phyloP scores from a whole-genome alignment of 768 basidiomycete genomes.

The Hericium coralloides region DNA sequence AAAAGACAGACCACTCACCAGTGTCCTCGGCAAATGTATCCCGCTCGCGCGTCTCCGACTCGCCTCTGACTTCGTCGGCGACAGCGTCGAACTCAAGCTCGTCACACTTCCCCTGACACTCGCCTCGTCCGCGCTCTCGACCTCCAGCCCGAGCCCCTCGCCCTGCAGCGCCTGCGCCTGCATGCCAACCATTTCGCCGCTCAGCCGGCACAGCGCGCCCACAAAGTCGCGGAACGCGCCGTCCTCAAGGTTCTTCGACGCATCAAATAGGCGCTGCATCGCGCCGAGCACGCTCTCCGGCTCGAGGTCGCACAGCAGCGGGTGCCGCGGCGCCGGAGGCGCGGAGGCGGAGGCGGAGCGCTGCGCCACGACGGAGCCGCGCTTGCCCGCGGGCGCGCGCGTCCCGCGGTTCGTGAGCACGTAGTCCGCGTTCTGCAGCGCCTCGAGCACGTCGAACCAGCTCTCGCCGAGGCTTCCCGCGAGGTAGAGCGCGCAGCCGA shows the following conservation, averaged over 20 bases:
- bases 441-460: conserved; percentile 89
- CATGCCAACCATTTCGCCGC: conserved; percentile 90
- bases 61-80: conserved; percentile 39
- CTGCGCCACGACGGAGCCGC: conserved; percentile 11
- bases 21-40: conserved; percentile 71
- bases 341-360: background rate
- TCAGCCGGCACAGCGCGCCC: conserved; percentile 72
- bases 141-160: background rate
- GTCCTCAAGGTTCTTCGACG: conserved; percentile 79
- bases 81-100: conserved; percentile 26
- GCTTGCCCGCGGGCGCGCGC: conserved; percentile 8
- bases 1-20: conserved; percentile 38
- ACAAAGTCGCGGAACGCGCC: conserved; percentile 72
- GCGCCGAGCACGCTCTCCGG: conserved; percentile 61
- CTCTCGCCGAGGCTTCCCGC: conserved; percentile 82
- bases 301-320: conserved; percentile 65
- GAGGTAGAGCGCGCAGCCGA: conserved; percentile 70
- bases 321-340: conserved; percentile 24
- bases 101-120: conserved; percentile 31
- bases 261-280: conserved; percentile 82
- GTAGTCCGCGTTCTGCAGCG: conserved; percentile 91
- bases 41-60: conserved; percentile 66
- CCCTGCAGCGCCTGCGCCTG: conserved; percentile 37
- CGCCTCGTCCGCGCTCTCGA: conserved; percentile 23
- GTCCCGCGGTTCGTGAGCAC: conserved; percentile 61